A percentile compares a stretch with the other conserved stretches of the same genome.
phyloP scores from a whole-genome alignment of 208 protist species.

The Trypanosoma congolense region DNA sequence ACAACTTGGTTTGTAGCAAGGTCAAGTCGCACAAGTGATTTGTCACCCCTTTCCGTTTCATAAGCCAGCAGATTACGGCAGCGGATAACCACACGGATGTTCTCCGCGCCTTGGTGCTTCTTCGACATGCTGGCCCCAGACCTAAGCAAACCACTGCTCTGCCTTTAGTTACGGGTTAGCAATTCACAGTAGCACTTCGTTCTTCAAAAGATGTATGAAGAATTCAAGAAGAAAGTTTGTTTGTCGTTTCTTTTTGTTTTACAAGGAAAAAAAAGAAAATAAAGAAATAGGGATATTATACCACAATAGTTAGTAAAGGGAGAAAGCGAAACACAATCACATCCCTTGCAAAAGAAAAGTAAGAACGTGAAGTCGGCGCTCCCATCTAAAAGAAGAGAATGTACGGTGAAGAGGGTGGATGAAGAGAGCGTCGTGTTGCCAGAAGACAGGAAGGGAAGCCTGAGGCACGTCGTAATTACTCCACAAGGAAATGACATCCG shows the following conservation, averaged over 20 bases:
- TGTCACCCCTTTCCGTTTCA: slow-evolving; percentile 83
- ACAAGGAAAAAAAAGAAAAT: too few relatives aligned
- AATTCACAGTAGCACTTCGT: background rate
- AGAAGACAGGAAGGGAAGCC: background rate
- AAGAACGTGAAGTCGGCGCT: too few relatives aligned
- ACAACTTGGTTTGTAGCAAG: slow-evolving; percentile 83
- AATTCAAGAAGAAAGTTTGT: too few relatives aligned
- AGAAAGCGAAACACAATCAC: too few relatives aligned
- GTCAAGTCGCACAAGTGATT: slow-evolving; percentile 81
- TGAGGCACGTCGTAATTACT: too few relatives aligned
- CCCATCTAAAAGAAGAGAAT: too few relatives aligned
- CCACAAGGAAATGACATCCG: slow-evolving; percentile 11
- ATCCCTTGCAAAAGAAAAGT: too few relatives aligned
- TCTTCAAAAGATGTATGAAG: too few relatives aligned
- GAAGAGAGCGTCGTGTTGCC: background rate
- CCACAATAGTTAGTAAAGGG: too few relatives aligned
- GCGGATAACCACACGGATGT: slow-evolving; percentile 88
- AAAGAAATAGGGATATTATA: too few relatives aligned
- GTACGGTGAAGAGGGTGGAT: too few relatives aligned
- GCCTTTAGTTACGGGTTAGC: background rate
- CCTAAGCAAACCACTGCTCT: background rate
- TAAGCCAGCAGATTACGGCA: slow-evolving; percentile 74
- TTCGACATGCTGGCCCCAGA: slow-evolving; percentile 41
- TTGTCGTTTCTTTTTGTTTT: too few relatives aligned
- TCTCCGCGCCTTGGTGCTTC: slow-evolving; percentile 70